Evolutionary conservation across 306 rosid genomes (phyloP).

Genomic region (Malus domestica): DNA sequence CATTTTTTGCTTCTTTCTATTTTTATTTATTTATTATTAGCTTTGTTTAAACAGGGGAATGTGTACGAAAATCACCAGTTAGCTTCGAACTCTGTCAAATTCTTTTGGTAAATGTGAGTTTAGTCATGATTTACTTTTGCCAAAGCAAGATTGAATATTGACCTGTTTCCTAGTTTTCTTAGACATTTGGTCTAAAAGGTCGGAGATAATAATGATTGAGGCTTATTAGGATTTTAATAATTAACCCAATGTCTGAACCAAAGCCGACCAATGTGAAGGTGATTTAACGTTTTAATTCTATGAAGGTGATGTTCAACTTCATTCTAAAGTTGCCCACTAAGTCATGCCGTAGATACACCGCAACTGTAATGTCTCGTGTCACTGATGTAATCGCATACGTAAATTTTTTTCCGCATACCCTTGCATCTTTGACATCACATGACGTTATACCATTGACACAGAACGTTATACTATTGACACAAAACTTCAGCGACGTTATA

Average conservation of each 20-base stretch:
- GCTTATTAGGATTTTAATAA: neutral
- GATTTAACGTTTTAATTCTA: neutral
- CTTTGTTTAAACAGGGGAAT: neutral
- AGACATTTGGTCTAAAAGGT: neutral
- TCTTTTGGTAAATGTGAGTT: neutral
- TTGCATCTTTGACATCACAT: too few relatives aligned
- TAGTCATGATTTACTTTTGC: neutral
- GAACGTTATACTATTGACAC: too few relatives aligned
- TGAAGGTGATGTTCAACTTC: conserved; percentile 10
- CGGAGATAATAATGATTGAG: neutral
- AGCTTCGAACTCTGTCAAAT: neutral
- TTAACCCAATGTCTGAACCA: too few relatives aligned
- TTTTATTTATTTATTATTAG: neutral
- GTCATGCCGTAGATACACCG: too few relatives aligned
- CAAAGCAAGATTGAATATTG: neutral
- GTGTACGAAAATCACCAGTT: neutral
- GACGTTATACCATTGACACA: too few relatives aligned
- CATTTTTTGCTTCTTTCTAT: neutral
- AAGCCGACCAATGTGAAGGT: neutral
- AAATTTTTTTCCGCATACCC: too few relatives aligned
- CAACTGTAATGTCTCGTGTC: too few relatives aligned
- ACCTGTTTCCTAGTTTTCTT: neutral
- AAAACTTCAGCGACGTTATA: too few relatives aligned
- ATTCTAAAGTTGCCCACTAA: neutral
- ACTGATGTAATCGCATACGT: too few relatives aligned